Base-by-base conservation (phyloP, 176 grass and related monocot species). In the Triticum timopheevii region DNA sequence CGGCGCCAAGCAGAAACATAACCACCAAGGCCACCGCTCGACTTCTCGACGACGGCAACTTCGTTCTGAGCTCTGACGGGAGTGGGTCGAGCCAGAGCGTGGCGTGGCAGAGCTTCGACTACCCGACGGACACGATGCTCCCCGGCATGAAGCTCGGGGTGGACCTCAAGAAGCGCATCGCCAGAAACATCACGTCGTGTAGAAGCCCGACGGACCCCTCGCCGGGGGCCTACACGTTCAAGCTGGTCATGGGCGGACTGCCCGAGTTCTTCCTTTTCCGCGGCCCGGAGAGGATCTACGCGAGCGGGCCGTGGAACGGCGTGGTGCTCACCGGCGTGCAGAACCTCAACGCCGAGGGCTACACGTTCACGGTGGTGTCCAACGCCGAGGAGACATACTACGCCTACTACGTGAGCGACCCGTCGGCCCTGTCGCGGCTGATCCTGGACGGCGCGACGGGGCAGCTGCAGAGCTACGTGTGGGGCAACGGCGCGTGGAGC, bases 21-120 rank as follows among this genome's bases (percentile, higher is more conserved):
- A 84, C 85, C 45, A 2, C 67, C 61, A 15, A 69, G 45, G 81
- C 69, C 89, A 3, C 75, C 5, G 81, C 49, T 3, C 75, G 1
- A 36, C 61, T 91, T 4, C 81, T 6, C 15, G 89, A 91, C 76
- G 6, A 28, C 52, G 89, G 89, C 50, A 94, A 94, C 50, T 33
- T 94, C 40, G 22, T 94, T 4, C 30, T 94, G 2, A 91, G 63
- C 61, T 12, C 61, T 0, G 89, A 84, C 0, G 89, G 89, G 8
- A 88, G 86, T 11, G 39, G 79, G 0, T 25, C 73, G 8, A 59
- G 13, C 0, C 12, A 47, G 19, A 89, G 77, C 61, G 71, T 45
- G 24, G 78, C 81, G 44, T 91, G 92, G 92, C 92, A 94, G 89
- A 94, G 85, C 81, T 91, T 80, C 85, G 89, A 91, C 76, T 87